phyloP scores from a whole-genome alignment of 2,329 filamentous ascomycete species.

The Paraphaeosphaeria minitans region DNA sequence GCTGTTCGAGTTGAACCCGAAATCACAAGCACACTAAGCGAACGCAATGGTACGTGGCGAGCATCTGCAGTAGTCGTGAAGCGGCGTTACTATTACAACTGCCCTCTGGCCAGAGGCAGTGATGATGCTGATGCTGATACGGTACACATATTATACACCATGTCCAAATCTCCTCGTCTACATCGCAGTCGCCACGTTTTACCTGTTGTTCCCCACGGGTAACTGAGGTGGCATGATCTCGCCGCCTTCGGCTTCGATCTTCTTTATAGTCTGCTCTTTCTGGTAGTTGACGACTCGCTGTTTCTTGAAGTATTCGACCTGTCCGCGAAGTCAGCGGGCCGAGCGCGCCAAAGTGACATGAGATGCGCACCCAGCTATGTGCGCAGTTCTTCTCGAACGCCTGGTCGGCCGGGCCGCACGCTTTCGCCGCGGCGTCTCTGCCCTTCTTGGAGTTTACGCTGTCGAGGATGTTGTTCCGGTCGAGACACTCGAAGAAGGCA shows the following conservation, averaged over 20 bases:
- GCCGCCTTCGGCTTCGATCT: slow-evolving; percentile 51
- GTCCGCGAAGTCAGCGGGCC: slow-evolving; percentile 13
- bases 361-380: slow-evolving; percentile 77
- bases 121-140: slow-evolving; percentile 18
- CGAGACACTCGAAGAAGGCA: slow-evolving; percentile 84
- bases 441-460: slow-evolving; percentile 63
- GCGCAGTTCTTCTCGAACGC: slow-evolving; percentile 87
- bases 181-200: not conserved
- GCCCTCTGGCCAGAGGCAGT: slow-evolving; percentile 6
- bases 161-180: not conserved
- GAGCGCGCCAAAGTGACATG: slow-evolving; percentile 8
- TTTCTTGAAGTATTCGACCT: slow-evolving; percentile 99
- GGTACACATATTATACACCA: slow-evolving; percentile 36
- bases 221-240: slow-evolving; percentile 43
- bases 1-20: not conserved
- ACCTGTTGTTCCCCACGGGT: slow-evolving; percentile 31
- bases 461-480: slow-evolving; percentile 81
- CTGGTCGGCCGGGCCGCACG: slow-evolving; percentile 64
- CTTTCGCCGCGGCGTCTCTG: slow-evolving; percentile 53
- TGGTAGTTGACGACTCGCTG: slow-evolving; percentile 90
- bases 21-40: not conserved
- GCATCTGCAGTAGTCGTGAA: slow-evolving; percentile 11
- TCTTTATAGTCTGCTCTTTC: slow-evolving; percentile 69
- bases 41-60: not conserved
- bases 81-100: slow-evolving; percentile 19